A percentile compares a stretch with the other conserved stretches of the same genome.
Conservation (phyloP, 257 asterid species). For the Haberlea rhodopensis region DNA sequence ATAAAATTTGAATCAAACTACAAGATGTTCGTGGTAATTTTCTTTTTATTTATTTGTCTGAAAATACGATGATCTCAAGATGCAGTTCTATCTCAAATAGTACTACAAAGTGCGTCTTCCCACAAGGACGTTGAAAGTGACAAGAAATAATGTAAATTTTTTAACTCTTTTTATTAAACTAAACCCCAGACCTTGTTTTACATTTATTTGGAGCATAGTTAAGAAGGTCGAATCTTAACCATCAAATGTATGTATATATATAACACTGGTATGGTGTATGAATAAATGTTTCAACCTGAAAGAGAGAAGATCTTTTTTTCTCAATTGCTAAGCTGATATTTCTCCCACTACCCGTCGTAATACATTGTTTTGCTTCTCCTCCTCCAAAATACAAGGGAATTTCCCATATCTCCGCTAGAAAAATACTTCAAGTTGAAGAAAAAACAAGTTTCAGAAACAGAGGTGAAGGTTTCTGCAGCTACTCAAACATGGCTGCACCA, state of each 20-base stretch:
- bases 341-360: too few relatives aligned
- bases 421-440: background rate
- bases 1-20: too few relatives aligned
- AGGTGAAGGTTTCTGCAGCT: conserved; percentile 8
- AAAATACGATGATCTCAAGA: too few relatives aligned
- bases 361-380: background rate
- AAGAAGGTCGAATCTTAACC: background rate
- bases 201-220: too few relatives aligned
- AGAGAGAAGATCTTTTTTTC: too few relatives aligned
- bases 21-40: too few relatives aligned
- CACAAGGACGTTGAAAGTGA: background rate
- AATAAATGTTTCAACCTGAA: background rate
- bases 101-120: background rate
- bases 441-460: background rate
- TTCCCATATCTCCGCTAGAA: background rate
- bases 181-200: too few relatives aligned
- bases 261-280: background rate
- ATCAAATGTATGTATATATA: background rate
- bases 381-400: background rate
- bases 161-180: background rate
- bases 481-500: conserved; percentile 46
- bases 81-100: background rate
- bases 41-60: too few relatives aligned
- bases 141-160: background rate
- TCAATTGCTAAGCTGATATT: too few relatives aligned